These are phyloP conservation scores for Aspergillus sclerotialis DNA, from an alignment of 2,329 filamentous ascomycete species.

Conservation along the genomic window DNA sequence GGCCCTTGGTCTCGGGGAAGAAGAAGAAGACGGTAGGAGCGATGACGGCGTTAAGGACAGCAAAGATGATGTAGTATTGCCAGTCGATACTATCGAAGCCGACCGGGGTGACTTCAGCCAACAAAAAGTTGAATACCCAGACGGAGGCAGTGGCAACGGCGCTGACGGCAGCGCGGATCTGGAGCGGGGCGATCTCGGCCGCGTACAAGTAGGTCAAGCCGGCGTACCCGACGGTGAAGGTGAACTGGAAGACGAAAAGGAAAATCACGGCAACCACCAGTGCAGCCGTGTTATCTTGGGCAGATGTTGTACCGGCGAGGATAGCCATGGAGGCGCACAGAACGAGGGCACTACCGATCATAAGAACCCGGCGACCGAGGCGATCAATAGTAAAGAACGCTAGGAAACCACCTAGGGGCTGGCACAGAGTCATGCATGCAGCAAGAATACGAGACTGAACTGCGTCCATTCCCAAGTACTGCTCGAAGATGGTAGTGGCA, in stretches of 20 bases:
- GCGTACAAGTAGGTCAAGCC: constrained; percentile 56
- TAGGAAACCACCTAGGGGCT: constrained; percentile 33
- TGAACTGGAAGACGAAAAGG: constrained; percentile 55
- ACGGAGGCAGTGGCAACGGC: constrained; percentile 46
- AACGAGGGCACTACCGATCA: constrained; percentile 25
- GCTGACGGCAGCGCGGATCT: constrained; percentile 43
- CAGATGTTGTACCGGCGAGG: constrained; percentile 46
- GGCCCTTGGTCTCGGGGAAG: constrained; percentile 34
- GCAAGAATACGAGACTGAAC: constrained; percentile 20
- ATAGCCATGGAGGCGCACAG: constrained; percentile 25
- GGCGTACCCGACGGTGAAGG: constrained; percentile 54
- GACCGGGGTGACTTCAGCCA: constrained; percentile 31
- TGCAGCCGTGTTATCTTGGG: constrained; percentile 35
- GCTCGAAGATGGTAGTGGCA: constrained; percentile 32
- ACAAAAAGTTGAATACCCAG: constrained; percentile 33
- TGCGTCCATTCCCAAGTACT: constrained; percentile 18
- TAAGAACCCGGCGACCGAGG: constrained; percentile 30
- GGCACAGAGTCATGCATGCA: constrained; percentile 23
- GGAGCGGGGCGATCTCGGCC: constrained; percentile 47
- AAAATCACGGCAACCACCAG: constrained; percentile 50
- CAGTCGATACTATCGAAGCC: constrained; percentile 42
- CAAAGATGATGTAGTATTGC: constrained; percentile 39
- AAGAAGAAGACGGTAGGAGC: constrained; percentile 29
- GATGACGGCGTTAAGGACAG: constrained; percentile 30
- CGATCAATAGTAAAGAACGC: constrained; percentile 43